Conservation (phyloP, 2,329 filamentous ascomycete species). For the Claviceps purpurea region DNA sequence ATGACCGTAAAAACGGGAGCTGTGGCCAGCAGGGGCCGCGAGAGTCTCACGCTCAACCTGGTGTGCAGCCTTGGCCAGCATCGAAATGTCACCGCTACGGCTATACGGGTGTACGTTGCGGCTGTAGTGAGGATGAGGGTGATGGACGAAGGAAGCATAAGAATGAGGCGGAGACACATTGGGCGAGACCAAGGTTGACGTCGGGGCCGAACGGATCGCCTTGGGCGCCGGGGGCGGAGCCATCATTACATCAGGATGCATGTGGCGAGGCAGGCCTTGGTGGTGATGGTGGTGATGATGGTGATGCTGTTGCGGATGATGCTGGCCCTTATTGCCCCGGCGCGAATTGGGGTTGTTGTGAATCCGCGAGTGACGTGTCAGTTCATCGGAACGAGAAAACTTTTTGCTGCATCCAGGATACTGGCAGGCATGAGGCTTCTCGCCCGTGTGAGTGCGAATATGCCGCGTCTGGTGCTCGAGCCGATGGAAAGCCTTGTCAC, state of each 20-base stretch:
- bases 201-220: conserved; percentile 77
- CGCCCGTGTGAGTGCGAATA: conserved; percentile 92
- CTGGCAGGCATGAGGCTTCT: conserved; percentile 94
- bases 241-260: conserved; percentile 56
- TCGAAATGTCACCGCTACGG: conserved; percentile 40
- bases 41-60: conserved; percentile 48
- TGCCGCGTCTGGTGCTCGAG: conserved; percentile 86
- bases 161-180: conserved; percentile 93
- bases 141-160: conserved; percentile 55
- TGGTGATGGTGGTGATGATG: conserved; percentile 21
- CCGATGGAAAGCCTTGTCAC: conserved; percentile 96
- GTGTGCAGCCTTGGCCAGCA: conserved; percentile 46
- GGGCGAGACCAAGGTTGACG: conserved; percentile 77
- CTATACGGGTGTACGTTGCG: conserved; percentile 33
- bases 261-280: conserved; percentile 27
- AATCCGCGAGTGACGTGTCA: conserved; percentile 93
- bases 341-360: conserved; percentile 98
- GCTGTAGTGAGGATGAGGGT: conserved; percentile 31
- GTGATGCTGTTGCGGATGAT: conserved; percentile 23
- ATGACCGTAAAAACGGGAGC: conserved; percentile 36
- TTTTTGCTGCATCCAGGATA: conserved; percentile 94
- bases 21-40: conserved; percentile 26
- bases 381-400: conserved; percentile 90
- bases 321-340: conserved; percentile 68
- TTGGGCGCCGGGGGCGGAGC: conserved; percentile 60